phyloP scores from a whole-genome alignment of 1,284 basidiomycete genomes.

The Boletus smithii region DNA sequence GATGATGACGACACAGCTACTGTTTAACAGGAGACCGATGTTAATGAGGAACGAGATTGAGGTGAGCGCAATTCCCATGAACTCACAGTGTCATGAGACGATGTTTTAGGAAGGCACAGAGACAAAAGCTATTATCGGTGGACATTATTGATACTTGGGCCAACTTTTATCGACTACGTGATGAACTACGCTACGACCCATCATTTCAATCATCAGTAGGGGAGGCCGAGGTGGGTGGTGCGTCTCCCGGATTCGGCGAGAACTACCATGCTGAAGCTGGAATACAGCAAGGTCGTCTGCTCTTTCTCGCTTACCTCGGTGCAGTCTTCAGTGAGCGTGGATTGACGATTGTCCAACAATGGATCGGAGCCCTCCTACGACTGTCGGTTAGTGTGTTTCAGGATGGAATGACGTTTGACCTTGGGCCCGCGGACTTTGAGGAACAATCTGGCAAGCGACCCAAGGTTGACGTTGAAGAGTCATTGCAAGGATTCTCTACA shows the following conservation, averaged over 20 bases:
- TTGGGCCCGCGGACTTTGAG: constrained; percentile 27
- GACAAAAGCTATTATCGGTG: constrained; percentile 39
- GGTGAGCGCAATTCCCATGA: constrained; percentile 36
- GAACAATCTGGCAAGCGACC: constrained; percentile 32
- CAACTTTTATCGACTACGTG: constrained; percentile 50
- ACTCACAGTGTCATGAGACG: constrained; percentile 22
- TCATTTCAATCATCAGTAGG: constrained; percentile 40
- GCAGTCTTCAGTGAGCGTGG: constrained; percentile 59
- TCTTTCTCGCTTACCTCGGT: constrained; percentile 68
- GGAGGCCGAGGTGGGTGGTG: constrained; percentile 45
- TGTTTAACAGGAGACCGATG: constrained; percentile 57
- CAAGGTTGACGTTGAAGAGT: constrained; percentile 32
- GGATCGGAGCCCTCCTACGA: constrained; percentile 55
- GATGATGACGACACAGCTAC: constrained; percentile 44
- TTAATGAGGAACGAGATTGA: constrained; percentile 46
- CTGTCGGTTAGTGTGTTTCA: constrained; percentile 25
- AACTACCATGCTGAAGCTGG: constrained; percentile 16
- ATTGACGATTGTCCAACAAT: constrained; percentile 47
- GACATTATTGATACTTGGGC: constrained; percentile 57
- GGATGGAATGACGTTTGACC: constrained; percentile 21
- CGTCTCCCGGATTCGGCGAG: constrained; percentile 14
- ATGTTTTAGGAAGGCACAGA: constrained; percentile 35
- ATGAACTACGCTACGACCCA: constrained; percentile 55
- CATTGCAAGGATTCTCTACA: constrained; percentile 32
- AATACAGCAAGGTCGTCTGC: constrained; percentile 50